Percentiles rank a stretch among this genome's conserved stretches.
phyloP scores from a whole-genome alignment of 2,329 filamentous ascomycete species.

The Byssoonygena ceratinophila region DNA sequence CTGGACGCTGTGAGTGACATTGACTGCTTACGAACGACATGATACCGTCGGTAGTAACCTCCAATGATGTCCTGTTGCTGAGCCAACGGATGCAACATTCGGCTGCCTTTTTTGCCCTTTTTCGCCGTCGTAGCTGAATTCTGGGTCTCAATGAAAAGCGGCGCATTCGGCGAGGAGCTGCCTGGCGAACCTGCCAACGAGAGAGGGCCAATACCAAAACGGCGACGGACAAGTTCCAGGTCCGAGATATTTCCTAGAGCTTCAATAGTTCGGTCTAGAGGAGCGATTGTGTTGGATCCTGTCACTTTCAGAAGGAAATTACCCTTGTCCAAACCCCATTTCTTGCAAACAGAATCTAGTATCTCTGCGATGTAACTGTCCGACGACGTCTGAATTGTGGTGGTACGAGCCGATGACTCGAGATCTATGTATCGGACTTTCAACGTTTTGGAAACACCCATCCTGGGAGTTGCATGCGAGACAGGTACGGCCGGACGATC shows the following conservation, averaged over 20 bases:
- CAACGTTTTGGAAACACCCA: constrained; percentile 48
- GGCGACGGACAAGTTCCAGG: constrained; percentile 51
- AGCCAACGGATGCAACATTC: constrained; percentile 38
- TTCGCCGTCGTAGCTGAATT: constrained; percentile 27
- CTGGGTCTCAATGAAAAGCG: constrained; percentile 43
- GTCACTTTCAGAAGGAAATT: constrained; percentile 54
- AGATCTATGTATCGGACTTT: constrained; percentile 52
- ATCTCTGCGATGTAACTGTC: constrained; percentile 60
- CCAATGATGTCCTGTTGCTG: constrained; percentile 39
- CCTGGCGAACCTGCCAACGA: constrained; percentile 49
- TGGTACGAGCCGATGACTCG: constrained; percentile 45
- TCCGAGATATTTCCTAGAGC: constrained; percentile 50
- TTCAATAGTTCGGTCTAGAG: constrained; percentile 54
- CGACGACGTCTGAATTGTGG: constrained; percentile 48
- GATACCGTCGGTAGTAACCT: constrained; percentile 51
- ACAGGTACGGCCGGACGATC: constrained; percentile 37
- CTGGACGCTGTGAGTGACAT: constrained; percentile 54
- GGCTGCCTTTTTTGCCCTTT: constrained; percentile 35
- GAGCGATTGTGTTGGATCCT: constrained; percentile 53
- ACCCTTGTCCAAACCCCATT: constrained; percentile 54
- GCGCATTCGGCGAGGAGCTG: constrained; percentile 54
- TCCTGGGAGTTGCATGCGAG: constrained; percentile 43
- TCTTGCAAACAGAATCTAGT: constrained; percentile 52
- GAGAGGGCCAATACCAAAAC: constrained; percentile 52
- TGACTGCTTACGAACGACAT: constrained; percentile 54